Evolutionary conservation across 1,284 basidiomycete genomes (phyloP).

Genomic region (Pterula multifida): DNA sequence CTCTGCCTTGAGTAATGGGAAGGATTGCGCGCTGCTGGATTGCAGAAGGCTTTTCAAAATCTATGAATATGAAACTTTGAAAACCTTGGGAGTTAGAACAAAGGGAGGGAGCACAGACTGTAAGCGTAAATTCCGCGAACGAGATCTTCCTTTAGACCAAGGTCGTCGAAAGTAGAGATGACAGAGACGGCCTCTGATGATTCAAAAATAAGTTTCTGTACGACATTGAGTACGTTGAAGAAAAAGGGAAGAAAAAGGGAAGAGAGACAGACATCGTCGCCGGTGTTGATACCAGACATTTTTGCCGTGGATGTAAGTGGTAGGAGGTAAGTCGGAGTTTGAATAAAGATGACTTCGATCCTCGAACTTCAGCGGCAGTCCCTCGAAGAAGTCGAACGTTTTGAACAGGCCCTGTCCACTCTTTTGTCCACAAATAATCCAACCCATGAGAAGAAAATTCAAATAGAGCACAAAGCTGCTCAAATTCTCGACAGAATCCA

Average conservation of each 20-base stretch:
- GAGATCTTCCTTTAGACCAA: slow-evolving; percentile 91
- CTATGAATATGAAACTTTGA: slow-evolving; percentile 27
- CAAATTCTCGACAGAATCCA: slow-evolving; percentile 78
- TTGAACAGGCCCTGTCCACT: slow-evolving; percentile 63
- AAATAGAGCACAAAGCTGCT: slow-evolving; percentile 80
- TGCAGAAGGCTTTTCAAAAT: slow-evolving; percentile 98
- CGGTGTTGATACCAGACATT: slow-evolving; percentile 71
- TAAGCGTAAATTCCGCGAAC: slow-evolving; percentile 97
- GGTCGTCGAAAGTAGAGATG: slow-evolving; percentile 82
- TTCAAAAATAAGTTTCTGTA: slow-evolving; percentile 90
- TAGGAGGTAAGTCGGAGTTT: slow-evolving; percentile 6
- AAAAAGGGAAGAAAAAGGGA: slow-evolving; percentile 4
- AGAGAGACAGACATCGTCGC: slow-evolving; percentile 49
- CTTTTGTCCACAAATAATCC: slow-evolving; percentile 52
- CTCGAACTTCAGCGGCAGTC: slow-evolving; percentile 88
- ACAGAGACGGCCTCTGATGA: slow-evolving; percentile 92
- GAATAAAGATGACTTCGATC: slow-evolving; percentile 68
- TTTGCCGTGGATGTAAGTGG: slow-evolving; percentile 8
- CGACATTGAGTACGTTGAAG: slow-evolving; percentile 13
- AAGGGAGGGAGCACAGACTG: slow-evolving; percentile 37
- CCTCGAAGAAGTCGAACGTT: slow-evolving; percentile 92
- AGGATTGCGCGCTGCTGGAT: slow-evolving; percentile 98
- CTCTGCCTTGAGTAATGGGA: slow-evolving; percentile 89
- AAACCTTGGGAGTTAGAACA: slow-evolving; percentile 7
- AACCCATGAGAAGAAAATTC: slow-evolving; percentile 54